Evolutionary conservation across 768 basidiomycete species (phyloP).

Genomic region (Xerocomus brunneocitrinus): DNA sequence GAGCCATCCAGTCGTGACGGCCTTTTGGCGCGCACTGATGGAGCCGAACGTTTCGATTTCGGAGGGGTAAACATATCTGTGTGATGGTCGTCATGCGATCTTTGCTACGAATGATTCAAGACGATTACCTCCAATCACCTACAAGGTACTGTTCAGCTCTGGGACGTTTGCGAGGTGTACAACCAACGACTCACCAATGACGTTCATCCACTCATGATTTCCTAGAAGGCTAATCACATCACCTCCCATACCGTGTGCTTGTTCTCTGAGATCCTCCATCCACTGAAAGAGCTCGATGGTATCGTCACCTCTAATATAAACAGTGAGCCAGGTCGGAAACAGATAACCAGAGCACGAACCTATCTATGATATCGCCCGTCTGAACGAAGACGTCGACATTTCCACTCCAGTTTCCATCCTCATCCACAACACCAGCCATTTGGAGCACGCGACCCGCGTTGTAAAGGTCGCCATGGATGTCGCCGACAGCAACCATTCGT

Average conservation of each 20-base stretch:
- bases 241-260: conserved; percentile 69
- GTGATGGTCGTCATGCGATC: conserved; percentile 5
- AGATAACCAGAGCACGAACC: conserved; percentile 42
- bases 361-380: conserved; percentile 93
- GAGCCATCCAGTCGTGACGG: conserved; percentile 70
- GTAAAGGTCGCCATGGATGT: conserved; percentile 83
- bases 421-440: conserved; percentile 75
- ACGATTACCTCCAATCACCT: conserved; percentile 81
- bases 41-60: conserved; percentile 84
- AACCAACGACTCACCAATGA: conserved; percentile 48
- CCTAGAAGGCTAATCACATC: conserved; percentile 76
- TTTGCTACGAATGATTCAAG: not conserved
- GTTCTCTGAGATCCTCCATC: conserved; percentile 78
- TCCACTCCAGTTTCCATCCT: conserved; percentile 74
- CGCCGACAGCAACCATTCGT: conserved; percentile 84
- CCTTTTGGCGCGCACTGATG: conserved; percentile 64
- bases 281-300: conserved; percentile 79
- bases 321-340: conserved; percentile 9
- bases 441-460: conserved; percentile 78
- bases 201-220: conserved; percentile 97
- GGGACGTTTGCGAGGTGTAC: conserved; percentile 3
- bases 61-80: conserved; percentile 76
- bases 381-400: conserved; percentile 85
- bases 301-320: conserved; percentile 67
- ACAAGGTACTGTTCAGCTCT: conserved; percentile 12